These are phyloP conservation scores for Didymella pomorum DNA, from an alignment of 2,329 filamentous ascomycete species.

Conservation along the genomic window DNA sequence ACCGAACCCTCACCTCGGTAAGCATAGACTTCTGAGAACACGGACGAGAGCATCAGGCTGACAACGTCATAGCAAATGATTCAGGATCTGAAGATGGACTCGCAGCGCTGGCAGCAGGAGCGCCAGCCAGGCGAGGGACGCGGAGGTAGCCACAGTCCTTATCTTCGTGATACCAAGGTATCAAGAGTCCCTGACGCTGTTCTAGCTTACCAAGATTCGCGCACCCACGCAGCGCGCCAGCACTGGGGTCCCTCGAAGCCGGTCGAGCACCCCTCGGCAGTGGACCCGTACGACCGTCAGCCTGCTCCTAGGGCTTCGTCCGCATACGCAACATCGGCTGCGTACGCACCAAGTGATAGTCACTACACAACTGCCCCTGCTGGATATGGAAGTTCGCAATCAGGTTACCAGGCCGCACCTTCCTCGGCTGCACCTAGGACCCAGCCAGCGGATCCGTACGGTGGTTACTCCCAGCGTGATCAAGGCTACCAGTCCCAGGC, in stretches of 20 bases:
- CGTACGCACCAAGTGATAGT: constrained; percentile 34
- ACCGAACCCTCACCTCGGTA: constrained; percentile 60
- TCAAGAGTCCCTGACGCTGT: constrained; percentile 56
- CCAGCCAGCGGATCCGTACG: constrained; percentile 45
- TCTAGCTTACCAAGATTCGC: constrained; percentile 56
- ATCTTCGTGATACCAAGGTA: constrained; percentile 51
- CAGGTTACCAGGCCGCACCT: constrained; percentile 37
- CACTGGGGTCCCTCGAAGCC: constrained; percentile 50
- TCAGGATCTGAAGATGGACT: constrained; percentile 58
- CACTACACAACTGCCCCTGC: constrained; percentile 47
- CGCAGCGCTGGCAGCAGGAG: constrained; percentile 54
- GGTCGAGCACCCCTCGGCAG: constrained; percentile 35
- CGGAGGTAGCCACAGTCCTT: constrained; percentile 58
- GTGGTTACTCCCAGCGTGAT: constrained; percentile 31
- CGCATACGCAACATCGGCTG: constrained; percentile 13
- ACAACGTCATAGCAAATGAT: constrained; percentile 56
- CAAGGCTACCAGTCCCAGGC: constrained; percentile 18
- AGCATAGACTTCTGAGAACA: constrained; percentile 23
- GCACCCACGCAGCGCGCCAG: constrained; percentile 54
- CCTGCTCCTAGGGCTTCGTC: constrained; percentile 16
- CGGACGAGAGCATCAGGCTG: constrained; percentile 21
- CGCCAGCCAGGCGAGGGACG: constrained; percentile 47
- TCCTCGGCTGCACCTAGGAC: constrained; percentile 41
- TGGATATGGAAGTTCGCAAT: constrained; percentile 37
- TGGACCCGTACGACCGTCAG: constrained; percentile 18